These are phyloP conservation scores for Aspergillus fructus DNA, from an alignment of 2,329 filamentous ascomycete genomes.

Conservation along the genomic window DNA sequence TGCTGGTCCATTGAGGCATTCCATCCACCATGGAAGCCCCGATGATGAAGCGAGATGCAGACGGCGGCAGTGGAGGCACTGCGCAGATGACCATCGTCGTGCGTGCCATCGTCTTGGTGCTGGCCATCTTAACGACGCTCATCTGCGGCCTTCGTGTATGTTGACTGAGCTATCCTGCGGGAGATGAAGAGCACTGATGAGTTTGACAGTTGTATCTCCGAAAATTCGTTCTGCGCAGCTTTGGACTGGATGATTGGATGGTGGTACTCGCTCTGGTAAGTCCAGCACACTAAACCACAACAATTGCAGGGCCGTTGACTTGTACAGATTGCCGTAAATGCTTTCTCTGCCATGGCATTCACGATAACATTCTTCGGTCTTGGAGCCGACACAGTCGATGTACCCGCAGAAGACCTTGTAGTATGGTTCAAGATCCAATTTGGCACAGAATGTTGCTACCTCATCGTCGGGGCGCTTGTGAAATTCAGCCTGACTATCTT, in stretches of 20 bases:
- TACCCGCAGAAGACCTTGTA: neutral
- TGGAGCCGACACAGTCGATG: conserved; percentile 1
- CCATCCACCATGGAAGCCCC: neutral
- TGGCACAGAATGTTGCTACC: neutral
- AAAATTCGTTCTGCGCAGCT: neutral
- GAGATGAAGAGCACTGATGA: neutral
- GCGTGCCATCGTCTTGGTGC: neutral
- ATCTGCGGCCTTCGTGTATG: neutral
- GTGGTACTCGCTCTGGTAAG: conserved; percentile 5
- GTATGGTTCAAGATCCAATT: neutral
- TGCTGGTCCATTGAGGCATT: neutral
- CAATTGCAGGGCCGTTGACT: neutral
- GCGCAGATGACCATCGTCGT: neutral
- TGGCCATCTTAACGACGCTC: neutral
- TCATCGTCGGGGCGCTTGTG: conserved; percentile 10
- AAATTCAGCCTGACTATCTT: conserved; percentile 16
- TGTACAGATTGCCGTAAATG: neutral
- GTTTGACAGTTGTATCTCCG: neutral
- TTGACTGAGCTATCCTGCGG: neutral
- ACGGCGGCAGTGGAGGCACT: neutral
- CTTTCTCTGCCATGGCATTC: conserved; percentile 5
- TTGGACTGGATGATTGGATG: conserved; percentile 2
- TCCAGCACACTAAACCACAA: neutral
- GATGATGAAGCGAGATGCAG: neutral
- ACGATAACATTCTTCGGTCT: conserved; percentile 17